phyloP scores from a whole-genome alignment of 1,284 basidiomycete genomes.

The Laetiporus sulphureus region DNA sequence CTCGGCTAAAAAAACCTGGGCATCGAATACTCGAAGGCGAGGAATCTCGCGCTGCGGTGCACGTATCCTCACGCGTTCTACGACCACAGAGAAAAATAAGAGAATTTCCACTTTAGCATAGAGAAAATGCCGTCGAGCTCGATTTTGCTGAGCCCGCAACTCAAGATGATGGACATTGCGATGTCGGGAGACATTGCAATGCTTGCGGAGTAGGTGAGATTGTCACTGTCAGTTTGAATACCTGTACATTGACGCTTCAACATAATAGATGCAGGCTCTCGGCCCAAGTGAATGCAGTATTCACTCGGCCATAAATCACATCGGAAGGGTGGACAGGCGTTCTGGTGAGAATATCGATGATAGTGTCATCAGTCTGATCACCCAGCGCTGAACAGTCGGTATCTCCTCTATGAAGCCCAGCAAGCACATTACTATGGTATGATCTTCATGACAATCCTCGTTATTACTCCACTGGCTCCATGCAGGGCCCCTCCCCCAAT shows the following conservation, averaged over 20 bases:
- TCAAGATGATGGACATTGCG: conserved; percentile 63
- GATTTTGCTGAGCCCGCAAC: conserved; percentile 83
- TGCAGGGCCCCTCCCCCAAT: conserved; percentile 41
- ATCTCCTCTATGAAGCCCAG: conserved; percentile 80
- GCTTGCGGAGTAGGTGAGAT: conserved; percentile 76
- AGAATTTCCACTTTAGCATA: conserved; percentile 58
- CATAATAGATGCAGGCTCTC: conserved; percentile 71
- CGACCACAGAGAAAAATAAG: conserved; percentile 42
- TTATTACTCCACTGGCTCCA: not conserved
- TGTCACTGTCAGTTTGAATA: too few relatives aligned
- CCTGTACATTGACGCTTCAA: too few relatives aligned
- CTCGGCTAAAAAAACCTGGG: conserved; percentile 98
- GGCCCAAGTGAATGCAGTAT: conserved; percentile 87
- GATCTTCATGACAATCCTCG: too few relatives aligned
- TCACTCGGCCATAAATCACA: too few relatives aligned
- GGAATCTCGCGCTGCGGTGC: conserved; percentile 86
- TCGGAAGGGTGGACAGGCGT: too few relatives aligned
- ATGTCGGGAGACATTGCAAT: conserved; percentile 95
- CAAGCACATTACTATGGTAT: conserved; percentile 75
- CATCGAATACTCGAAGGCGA: conserved; percentile 93
- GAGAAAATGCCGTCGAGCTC: conserved; percentile 68
- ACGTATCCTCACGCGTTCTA: conserved; percentile 95
- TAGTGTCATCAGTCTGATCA: conserved; percentile 80
- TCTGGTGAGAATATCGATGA: too few relatives aligned
- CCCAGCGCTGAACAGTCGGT: conserved; percentile 68